These are phyloP conservation scores for Aegilops bicornis DNA, from an alignment of 176 grass and related monocot genomes.

Conservation along the genomic window DNA sequence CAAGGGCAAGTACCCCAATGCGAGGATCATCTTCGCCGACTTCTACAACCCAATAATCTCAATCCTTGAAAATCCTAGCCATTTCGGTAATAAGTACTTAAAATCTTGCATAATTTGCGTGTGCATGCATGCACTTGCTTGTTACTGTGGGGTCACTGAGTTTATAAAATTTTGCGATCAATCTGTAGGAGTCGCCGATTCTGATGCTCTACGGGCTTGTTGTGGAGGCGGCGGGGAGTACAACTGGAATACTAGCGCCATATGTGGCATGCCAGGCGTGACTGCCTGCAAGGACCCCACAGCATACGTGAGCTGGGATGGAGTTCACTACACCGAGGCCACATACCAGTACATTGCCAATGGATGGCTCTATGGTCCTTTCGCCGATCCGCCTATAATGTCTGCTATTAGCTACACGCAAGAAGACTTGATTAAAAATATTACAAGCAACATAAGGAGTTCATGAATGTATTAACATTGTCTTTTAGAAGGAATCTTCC, in stretches of 20 bases:
- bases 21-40: slow-evolving; percentile 23
- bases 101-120: background rate
- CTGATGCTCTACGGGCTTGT: background rate
- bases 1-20: background rate
- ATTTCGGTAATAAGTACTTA: background rate
- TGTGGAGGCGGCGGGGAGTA: slow-evolving; percentile 7
- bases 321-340: slow-evolving; percentile 32
- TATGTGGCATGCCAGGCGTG: slow-evolving; percentile 9
- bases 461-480: too few relatives aligned
- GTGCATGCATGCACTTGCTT: background rate
- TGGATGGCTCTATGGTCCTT: slow-evolving; percentile 25
- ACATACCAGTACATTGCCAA: background rate
- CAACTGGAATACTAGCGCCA: background rate
- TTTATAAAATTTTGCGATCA: too few relatives aligned
- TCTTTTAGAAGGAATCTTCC: too few relatives aligned
- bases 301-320: slow-evolving; percentile 13
- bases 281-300: background rate
- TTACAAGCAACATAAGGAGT: too few relatives aligned
- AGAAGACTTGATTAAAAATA: too few relatives aligned
- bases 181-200: background rate
- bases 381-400: slow-evolving; percentile 4
- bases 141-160: background rate
- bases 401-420: background rate
- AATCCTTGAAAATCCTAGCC: background rate
- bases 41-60: background rate